Evolutionary conservation across 2,329 filamentous ascomycete species (phyloP), one percentile per base, ranked within the genome.

Genomic region (Salinomyces thailandicus): DNA sequence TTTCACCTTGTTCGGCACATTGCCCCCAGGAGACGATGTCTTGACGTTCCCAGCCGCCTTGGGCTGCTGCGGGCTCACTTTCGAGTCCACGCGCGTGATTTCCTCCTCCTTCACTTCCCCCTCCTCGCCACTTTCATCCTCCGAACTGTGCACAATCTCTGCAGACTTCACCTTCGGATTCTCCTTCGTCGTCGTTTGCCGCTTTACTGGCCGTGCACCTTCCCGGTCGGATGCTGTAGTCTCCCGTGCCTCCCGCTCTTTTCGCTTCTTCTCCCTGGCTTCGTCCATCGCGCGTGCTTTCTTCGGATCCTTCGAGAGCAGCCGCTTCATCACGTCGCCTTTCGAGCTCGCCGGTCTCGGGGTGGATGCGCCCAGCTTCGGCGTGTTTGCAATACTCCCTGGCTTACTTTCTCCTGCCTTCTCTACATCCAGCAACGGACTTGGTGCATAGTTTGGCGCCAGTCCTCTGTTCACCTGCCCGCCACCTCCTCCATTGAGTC

Each of bases 61-160:
- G 24, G 48, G 36, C 35, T 46, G 42, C n/a, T 37, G 29, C 31
- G 31, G 51, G 46, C 38, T 28, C 46, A 38, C 15, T 24, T 40
- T 39, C 6, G 36, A 24, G 14, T 43, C 38, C 16, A 34, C 36
- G 12, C 38, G 32, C 12, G 26, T 48, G 36, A 42, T 32, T 16
- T 41, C 41, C 6, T 41, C 40, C n/a, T 41, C 43, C 33, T 46
- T 52, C 20, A 45, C 45, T 34, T 48, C 51, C 14, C 41, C 46
- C 20, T 58, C 67, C 31, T 63, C 62, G 29, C 46, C 52, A 35
- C 51, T 52, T 16, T 60, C 68, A 35, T 65, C 62, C 34, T 58
- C 55, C 8, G 71, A 73, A 46, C 70, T 67, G 37, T 69, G 61
- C 15, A 73, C 67, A 35, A 66, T 64, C 50, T 73, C 70, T 1